Base-by-base conservation (phyloP, 1,284 basidiomycete species). In the Microbotryum saponariae region DNA sequence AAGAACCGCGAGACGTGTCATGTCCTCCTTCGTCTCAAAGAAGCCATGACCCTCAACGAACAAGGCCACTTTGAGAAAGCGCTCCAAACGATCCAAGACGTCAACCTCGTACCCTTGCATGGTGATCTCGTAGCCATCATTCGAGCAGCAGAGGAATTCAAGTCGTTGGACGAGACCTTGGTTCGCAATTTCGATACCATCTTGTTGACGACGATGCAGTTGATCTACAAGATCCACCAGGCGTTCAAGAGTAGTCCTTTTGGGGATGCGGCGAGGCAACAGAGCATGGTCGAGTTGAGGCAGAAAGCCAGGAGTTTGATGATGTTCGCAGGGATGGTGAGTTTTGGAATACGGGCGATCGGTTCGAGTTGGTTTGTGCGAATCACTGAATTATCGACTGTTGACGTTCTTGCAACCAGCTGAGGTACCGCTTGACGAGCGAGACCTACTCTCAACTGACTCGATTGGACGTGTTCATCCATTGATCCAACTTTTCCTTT, bases 121-220 rank as follows among this genome's bases (percentile, higher is more conserved):
- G 85, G 85, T 14, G 93, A 97, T 70, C 82, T 93, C 8, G 83
- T 85, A 16, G 85, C 86, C 72, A 91, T 93, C 71, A 91, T 89
- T 42, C 82, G 87, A 60, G 83, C 87, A 61, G 89, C 91, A 6
- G 90, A 96, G 72, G 88, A 92, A 71, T 93, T 97, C 79, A 87
- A 87, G 74, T 84, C 88, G 47, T 86, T 96, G 61, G 91, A 97
- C 72, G 79, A 82, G 62, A 82, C 87, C 6, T 80, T 97, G 70
- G 88, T 93, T 67, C 83, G 87, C 66, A 97, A 96, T 77, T 78
- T 97, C 73, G 89, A 91, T 73, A 84, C 85, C 6, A 88, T 96
- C 73, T 82, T 97, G 46, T 83, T 91, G 31, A 83, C 93, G 58
- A 88, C 89, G n/a, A 98, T 97, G 94, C 90, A 92, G 73, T 85